These are phyloP conservation scores for Scytalidium sp. DNA, from an alignment of 2,329 filamentous ascomycete genomes.

Conservation along the genomic window DNA sequence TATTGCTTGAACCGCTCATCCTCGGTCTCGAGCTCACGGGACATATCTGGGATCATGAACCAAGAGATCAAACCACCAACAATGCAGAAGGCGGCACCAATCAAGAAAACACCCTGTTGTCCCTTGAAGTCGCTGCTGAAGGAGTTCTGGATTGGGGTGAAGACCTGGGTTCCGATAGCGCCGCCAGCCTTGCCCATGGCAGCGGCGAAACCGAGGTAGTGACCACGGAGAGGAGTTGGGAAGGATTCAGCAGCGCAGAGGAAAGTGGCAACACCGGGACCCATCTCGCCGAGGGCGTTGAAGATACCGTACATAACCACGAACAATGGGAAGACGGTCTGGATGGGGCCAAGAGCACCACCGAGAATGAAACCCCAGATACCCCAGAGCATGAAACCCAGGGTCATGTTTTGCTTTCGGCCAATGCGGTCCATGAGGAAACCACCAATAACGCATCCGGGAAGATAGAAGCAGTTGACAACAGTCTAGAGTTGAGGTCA, in stretches of 20 bases:
- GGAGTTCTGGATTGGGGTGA: conserved; percentile 62
- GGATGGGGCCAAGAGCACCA: conserved; percentile 67
- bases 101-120: conserved; percentile 76
- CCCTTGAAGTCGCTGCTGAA: conserved; percentile 52
- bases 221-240: conserved; percentile 76
- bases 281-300: conserved; percentile 70
- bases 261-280: conserved; percentile 85
- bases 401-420: conserved; percentile 66
- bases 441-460: conserved; percentile 44
- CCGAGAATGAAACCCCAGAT: conserved; percentile 84
- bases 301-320: conserved; percentile 79
- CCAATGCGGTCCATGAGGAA: conserved; percentile 64
- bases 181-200: conserved; percentile 72
- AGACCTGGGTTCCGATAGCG: conserved; percentile 81
- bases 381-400: conserved; percentile 68
- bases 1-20: conserved; percentile 71
- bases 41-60: conserved; percentile 69
- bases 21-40: conserved; percentile 73
- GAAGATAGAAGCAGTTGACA: conserved; percentile 51
- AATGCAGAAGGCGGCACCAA: conserved; percentile 69
- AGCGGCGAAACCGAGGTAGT: conserved; percentile 68
- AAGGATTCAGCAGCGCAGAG: conserved; percentile 79
- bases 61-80: conserved; percentile 64
- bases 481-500: conserved; percentile 59
- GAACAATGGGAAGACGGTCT: conserved; percentile 65